A percentile compares a stretch with the other conserved stretches of the same genome.
Conservation (phyloP, 192 early-diverging fungal species). For the Coemansia sp. region DNA sequence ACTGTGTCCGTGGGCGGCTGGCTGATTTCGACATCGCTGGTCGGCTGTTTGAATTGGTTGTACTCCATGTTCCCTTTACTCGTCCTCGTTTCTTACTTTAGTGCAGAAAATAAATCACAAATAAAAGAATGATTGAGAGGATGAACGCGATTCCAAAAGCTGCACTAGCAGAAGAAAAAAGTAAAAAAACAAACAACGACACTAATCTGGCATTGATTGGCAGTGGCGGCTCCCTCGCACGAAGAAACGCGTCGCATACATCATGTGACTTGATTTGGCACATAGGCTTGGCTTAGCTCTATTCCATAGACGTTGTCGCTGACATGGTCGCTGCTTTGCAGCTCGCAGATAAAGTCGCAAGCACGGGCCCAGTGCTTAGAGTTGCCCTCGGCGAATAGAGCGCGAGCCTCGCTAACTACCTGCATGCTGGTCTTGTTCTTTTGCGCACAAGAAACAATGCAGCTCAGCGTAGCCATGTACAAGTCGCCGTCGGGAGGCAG, state of each 20-base stretch:
- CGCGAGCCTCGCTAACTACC: constrained; percentile 13
- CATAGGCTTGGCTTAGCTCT: too few relatives aligned
- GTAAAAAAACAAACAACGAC: background rate
- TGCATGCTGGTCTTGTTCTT: constrained; percentile 25
- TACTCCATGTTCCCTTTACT: constrained; percentile 6
- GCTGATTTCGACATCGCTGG: constrained; percentile 53
- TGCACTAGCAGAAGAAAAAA: background rate
- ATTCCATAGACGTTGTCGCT: constrained; percentile 1
- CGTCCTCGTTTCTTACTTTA: background rate
- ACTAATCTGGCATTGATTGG: too few relatives aligned
- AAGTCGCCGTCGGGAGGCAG: constrained; percentile 41
- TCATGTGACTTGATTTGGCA: too few relatives aligned
- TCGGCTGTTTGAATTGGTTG: constrained; percentile 35
- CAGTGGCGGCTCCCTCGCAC: too few relatives aligned
- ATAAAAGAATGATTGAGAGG: background rate
- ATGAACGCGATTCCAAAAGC: background rate
- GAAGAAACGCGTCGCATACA: too few relatives aligned
- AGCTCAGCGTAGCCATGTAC: constrained; percentile 42
- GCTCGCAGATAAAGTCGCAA: constrained; percentile 35
- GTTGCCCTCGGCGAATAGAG: constrained; percentile 13
- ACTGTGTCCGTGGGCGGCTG: constrained; percentile 78
- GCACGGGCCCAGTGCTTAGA: constrained; percentile 25
- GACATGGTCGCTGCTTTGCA: constrained; percentile 16
- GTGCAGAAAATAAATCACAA: background rate
- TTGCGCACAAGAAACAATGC: constrained; percentile 28